These are phyloP conservation scores for Aeschynomene evenia DNA, from an alignment of 306 rosid genomes.

Conservation along the genomic window DNA sequence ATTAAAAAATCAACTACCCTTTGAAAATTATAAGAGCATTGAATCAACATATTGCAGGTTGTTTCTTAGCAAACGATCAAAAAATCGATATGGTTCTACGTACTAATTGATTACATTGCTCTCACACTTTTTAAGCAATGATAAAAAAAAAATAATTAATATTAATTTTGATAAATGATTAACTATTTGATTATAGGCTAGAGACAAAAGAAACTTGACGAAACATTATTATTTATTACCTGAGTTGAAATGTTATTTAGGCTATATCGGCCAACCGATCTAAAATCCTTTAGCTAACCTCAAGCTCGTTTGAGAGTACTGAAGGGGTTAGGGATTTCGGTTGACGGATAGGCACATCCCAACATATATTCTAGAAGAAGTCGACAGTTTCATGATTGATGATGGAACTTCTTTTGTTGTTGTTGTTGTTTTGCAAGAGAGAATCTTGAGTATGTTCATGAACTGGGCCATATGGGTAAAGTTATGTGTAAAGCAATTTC, in stretches of 20 bases:
- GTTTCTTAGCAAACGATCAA: background rate
- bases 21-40: background rate
- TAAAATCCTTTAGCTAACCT: no score
- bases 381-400: background rate
- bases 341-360: no score
- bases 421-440: background rate
- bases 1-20: background rate
- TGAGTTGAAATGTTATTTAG: no score
- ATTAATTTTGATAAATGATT: background rate
- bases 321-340: no score
- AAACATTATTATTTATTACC: no score
- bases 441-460: background rate
- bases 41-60: background rate
- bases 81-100: background rate
- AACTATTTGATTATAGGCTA: no score
- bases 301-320: no score
- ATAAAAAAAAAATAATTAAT: no score
- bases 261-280: no score
- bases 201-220: no score
- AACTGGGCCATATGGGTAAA: background rate
- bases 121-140: background rate
- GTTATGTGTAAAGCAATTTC: background rate
- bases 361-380: slow-evolving; percentile 26
- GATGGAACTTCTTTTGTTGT: no score
- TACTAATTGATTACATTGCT: slow-evolving; percentile 8